A percentile compares a stretch with the other conserved stretches of the same genome.
These are phyloP conservation scores for Xerocomus spinulosus DNA, from an alignment of 768 basidiomycete species.

Conservation along the genomic window DNA sequence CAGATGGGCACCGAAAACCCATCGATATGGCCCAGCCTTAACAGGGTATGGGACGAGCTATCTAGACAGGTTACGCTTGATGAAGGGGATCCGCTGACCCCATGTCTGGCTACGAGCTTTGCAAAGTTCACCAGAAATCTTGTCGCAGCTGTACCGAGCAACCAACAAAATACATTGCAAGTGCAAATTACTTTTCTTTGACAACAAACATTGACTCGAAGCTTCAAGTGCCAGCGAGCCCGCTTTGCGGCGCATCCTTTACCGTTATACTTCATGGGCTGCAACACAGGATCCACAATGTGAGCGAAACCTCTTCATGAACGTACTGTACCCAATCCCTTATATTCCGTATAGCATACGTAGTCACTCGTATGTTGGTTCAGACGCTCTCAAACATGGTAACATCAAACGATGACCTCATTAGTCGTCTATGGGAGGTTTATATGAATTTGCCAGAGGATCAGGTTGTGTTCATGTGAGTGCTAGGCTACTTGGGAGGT, in stretches of 20 bases:
- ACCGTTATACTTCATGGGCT: slow-evolving; percentile 74
- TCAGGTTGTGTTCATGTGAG: slow-evolving; percentile 71
- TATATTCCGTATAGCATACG: slow-evolving; percentile 43
- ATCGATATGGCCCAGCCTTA: slow-evolving; percentile 52
- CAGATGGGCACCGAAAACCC: slow-evolving; percentile 36
- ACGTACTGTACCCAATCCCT: not conserved
- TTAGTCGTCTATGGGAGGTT: slow-evolving; percentile 55
- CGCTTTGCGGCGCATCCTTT: slow-evolving; percentile 59
- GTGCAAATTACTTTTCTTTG: slow-evolving; percentile 24
- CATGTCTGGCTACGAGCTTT: slow-evolving; percentile 44
- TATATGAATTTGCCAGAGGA: slow-evolving; percentile 70
- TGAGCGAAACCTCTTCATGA: slow-evolving; percentile 30
- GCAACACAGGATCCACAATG: slow-evolving; percentile 58
- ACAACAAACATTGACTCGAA: slow-evolving; percentile 3
- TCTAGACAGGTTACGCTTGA: slow-evolving; percentile 33
- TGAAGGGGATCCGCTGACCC: slow-evolving; percentile 33
- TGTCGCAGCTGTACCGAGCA: slow-evolving; percentile 66
- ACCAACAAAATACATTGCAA: slow-evolving; percentile 73
- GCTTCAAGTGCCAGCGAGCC: slow-evolving; percentile 64
- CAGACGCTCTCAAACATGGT: slow-evolving; percentile 84
- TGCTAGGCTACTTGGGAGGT: slow-evolving; percentile 11
- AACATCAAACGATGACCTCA: slow-evolving; percentile 61
- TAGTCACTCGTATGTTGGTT: slow-evolving; percentile 59
- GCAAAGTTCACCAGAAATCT: slow-evolving; percentile 83
- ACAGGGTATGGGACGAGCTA: slow-evolving; percentile 48